Conservation (phyloP, 106 monocot genomes). For the Iris macrosiphon region DNA sequence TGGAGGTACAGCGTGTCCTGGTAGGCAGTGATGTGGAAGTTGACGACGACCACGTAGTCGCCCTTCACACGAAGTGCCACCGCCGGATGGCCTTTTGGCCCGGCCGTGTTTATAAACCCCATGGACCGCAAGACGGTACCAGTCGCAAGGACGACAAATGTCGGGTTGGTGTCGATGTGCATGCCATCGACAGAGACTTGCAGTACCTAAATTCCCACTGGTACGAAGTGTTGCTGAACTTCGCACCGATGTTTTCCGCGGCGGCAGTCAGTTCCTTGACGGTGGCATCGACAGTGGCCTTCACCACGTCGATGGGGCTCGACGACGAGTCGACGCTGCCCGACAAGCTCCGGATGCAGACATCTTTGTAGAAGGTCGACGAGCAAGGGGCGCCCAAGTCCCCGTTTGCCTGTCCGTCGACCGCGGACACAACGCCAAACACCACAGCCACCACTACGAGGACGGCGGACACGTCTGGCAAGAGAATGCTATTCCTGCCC, state of each 20-base stretch:
- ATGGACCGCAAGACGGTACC: conserved; percentile 29
- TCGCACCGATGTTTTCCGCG: background rate
- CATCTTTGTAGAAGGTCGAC: conserved; percentile 3
- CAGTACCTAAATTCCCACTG: conserved; percentile 5
- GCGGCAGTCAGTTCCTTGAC: background rate
- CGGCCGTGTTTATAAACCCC: conserved; percentile 41
- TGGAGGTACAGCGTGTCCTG: conserved; percentile 34
- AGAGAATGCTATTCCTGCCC: too few species aligned
- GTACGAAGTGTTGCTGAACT: background rate
- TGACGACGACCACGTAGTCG: conserved; percentile 31
- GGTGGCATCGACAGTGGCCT: conserved; percentile 3
- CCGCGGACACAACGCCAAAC: too few species aligned
- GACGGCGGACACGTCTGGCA: too few species aligned
- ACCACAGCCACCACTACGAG: too few species aligned
- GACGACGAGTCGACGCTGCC: conserved; percentile 1
- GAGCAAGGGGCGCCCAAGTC: conserved; percentile 4
- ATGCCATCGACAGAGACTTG: background rate
- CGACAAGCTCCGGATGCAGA: background rate
- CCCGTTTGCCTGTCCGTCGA: too few species aligned
- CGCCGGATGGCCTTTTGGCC: conserved; percentile 38
- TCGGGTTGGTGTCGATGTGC: background rate
- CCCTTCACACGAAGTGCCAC: conserved; percentile 26
- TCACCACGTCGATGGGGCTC: conserved; percentile 1
- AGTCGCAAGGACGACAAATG: too few species aligned
- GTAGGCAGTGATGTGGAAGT: conserved; percentile 38